Conservation (phyloP, 208 protist species). For the Leptomonas pyrrhocoris region DNA sequence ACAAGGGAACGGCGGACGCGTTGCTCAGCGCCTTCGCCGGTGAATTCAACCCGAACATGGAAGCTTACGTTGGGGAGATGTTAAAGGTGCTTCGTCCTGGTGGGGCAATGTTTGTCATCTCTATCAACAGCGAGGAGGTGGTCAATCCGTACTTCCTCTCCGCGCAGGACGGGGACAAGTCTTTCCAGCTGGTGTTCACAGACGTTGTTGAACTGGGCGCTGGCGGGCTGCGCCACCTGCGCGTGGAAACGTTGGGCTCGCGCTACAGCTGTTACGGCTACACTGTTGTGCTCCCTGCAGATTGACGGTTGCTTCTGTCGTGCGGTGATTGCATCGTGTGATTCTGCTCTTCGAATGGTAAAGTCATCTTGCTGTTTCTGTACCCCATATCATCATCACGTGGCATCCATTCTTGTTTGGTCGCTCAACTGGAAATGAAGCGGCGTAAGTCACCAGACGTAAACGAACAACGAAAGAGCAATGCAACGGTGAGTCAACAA, state of each 20-base stretch:
- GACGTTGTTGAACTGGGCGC: conserved; percentile 33
- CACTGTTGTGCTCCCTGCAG: conserved; percentile 23
- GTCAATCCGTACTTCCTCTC: conserved; percentile 53
- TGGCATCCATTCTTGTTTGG: no score
- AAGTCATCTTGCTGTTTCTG: no score
- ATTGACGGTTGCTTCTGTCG: background rate
- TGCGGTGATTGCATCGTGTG: no score
- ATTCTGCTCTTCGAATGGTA: background rate
- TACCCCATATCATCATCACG: no score
- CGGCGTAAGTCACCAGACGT: no score
- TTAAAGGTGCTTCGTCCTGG: conserved; percentile 40
- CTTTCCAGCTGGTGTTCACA: conserved; percentile 31
- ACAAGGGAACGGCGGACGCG: conserved; percentile 71
- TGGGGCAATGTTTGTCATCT: conserved; percentile 57
- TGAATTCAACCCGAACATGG: conserved; percentile 61
- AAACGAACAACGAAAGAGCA: no score
- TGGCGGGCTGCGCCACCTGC: conserved; percentile 25
- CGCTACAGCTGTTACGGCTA: conserved; percentile 56
- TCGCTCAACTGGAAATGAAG: no score
- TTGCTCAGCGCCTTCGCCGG: conserved; percentile 65
- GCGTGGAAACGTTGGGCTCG: conserved; percentile 61
- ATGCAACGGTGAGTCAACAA: no score
- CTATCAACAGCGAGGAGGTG: conserved; percentile 62
- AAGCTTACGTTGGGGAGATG: conserved; percentile 41
- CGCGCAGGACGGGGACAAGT: conserved; percentile 24